These are phyloP conservation scores for Ilex asprella DNA, from an alignment of 257 asterid species.

Conservation along the genomic window DNA sequence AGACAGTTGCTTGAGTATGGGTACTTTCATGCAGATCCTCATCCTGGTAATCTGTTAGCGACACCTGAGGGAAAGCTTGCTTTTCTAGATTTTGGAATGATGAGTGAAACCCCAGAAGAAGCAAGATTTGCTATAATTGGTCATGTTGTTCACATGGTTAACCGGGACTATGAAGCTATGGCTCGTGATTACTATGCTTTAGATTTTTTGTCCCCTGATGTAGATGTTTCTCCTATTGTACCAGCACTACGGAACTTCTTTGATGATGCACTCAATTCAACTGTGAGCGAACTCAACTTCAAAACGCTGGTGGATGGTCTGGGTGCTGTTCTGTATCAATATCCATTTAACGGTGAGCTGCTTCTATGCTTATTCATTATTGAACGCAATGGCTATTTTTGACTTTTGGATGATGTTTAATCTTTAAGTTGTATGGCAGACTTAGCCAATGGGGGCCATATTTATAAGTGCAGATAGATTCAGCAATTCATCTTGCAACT, in stretches of 20 bases:
- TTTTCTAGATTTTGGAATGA: constrained; percentile 98
- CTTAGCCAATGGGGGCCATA: not conserved
- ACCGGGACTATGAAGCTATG: constrained; percentile 99
- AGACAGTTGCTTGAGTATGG: constrained; percentile 97
- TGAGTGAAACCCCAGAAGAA: constrained; percentile 98
- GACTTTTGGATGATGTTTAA: constrained; percentile 3
- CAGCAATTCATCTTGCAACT: constrained; percentile 4
- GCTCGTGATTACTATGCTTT: constrained; percentile 97
- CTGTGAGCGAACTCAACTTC: constrained; percentile 95
- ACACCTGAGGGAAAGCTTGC: constrained; percentile 99
- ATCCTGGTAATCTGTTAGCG: constrained; percentile 96
- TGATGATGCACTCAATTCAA: constrained; percentile 82
- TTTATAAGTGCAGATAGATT: not conserved
- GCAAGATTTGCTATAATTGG: constrained; percentile 97
- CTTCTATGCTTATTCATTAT: constrained; percentile 6
- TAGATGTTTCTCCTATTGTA: constrained; percentile 91
- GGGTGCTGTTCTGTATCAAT: constrained; percentile 86
- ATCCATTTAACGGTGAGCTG: constrained; percentile 81
- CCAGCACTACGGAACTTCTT: constrained; percentile 85
- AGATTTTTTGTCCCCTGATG: constrained; percentile 86
- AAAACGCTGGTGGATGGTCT: constrained; percentile 93
- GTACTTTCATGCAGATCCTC: constrained; percentile 99
- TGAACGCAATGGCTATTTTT: not conserved
- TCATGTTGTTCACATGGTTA: constrained; percentile 98
- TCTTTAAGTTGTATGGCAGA: constrained; percentile 10